A percentile compares a stretch with the other conserved stretches of the same genome.
Evolutionary conservation across 2,329 filamentous ascomycete genomes (phyloP).

Genomic region (Fusarium sp.): DNA sequence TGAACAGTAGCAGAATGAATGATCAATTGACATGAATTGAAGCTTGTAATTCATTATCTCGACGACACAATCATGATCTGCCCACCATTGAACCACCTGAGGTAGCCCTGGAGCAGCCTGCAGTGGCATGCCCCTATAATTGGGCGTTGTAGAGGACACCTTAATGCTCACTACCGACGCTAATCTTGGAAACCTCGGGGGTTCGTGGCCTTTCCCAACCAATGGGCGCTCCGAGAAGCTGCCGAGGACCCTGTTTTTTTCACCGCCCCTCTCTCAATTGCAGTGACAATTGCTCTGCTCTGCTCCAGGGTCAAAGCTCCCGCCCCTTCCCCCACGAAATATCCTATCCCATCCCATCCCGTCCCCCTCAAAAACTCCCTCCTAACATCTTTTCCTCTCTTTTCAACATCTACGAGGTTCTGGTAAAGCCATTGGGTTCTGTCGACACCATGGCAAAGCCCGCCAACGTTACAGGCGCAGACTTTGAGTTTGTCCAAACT

Average conservation of each 20-base stretch:
- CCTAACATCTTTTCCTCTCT: constrained; percentile 13
- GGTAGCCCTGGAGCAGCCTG: not conserved
- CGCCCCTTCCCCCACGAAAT: constrained; percentile 35
- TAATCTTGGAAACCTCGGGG: constrained; percentile 23
- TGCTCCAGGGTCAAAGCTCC: constrained; percentile 25
- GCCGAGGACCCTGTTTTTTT: constrained; percentile 23
- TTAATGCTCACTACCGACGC: constrained; percentile 29
- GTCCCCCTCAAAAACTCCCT: constrained; percentile 30
- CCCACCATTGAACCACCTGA: not conserved
- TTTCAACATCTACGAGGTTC: constrained; percentile 32
- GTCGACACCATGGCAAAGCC: constrained; percentile 51
- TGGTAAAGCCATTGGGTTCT: constrained; percentile 43
- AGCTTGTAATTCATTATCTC: not conserved
- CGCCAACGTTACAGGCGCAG: constrained; percentile 47
- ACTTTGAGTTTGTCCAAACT: constrained; percentile 59
- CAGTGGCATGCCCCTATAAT: constrained; percentile 16
- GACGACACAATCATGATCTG: not conserved
- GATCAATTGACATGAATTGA: not conserved
- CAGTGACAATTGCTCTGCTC: not conserved
- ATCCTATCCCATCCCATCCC: constrained; percentile 9
- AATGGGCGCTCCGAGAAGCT: constrained; percentile 7
- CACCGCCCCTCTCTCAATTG: constrained; percentile 31
- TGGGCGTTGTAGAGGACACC: constrained; percentile 22
- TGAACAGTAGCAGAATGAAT: not conserved
- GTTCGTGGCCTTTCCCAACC: constrained; percentile 1